phyloP scores from a whole-genome alignment of 2,329 filamentous ascomycete genomes.

The Ascochyta pisi region DNA sequence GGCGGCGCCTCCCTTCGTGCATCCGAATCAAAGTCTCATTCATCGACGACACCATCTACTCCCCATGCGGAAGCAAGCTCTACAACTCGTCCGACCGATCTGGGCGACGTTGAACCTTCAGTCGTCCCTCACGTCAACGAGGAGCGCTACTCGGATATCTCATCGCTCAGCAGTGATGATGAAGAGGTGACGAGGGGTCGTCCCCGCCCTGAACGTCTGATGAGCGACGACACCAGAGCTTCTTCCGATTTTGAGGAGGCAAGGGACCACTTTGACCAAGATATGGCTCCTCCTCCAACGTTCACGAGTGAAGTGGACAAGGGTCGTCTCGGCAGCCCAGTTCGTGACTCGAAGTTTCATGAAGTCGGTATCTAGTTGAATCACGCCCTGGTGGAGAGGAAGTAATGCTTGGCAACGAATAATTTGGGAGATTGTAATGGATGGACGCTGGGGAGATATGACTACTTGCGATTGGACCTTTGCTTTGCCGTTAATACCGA shows the following conservation, averaged over 20 bases:
- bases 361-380: conserved; percentile 38
- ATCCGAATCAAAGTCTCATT: conserved; percentile 28
- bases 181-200: conserved; percentile 31
- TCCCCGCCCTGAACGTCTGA: conserved; percentile 25
- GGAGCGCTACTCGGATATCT: conserved; percentile 41
- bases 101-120: conserved; percentile 25
- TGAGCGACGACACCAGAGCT: conserved; percentile 43
- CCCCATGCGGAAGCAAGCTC: conserved; percentile 16
- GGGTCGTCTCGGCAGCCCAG: conserved; percentile 38
- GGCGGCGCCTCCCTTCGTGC: conserved; percentile 52
- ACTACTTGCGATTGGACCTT: background rate
- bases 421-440: conserved; percentile 7
- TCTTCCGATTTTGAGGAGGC: conserved; percentile 60
- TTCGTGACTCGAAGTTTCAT: conserved; percentile 44
- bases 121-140: conserved; percentile 19
- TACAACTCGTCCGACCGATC: conserved; percentile 17
- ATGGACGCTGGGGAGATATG: background rate
- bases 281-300: conserved; percentile 49
- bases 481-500: conserved; percentile 8
- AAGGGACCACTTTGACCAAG: conserved; percentile 58
- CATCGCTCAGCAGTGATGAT: conserved; percentile 41
- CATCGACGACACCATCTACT: conserved; percentile 12
- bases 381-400: background rate
- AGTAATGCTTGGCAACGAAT: conserved; percentile 3
- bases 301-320: conserved; percentile 41